phyloP scores from a whole-genome alignment of 768 basidiomycete species.

The Phylloporus sp. region DNA sequence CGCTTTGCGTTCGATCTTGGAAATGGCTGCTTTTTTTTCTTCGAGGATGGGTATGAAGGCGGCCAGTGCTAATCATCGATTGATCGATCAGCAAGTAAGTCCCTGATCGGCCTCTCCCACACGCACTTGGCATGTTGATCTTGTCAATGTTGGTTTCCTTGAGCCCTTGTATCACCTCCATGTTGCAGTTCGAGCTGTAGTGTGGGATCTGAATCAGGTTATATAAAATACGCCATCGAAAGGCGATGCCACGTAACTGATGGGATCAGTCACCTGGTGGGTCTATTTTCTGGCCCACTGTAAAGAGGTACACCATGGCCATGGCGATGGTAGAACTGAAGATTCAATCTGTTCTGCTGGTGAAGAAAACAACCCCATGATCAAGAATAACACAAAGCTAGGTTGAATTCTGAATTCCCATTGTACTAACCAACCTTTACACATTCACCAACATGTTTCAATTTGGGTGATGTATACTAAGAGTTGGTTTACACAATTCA shows the following conservation, averaged over 20 bases:
- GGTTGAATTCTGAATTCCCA: too few species aligned
- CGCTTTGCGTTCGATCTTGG: slow-evolving; percentile 45
- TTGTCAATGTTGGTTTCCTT: slow-evolving; percentile 29
- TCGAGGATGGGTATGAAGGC: slow-evolving; percentile 51
- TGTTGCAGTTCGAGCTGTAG: slow-evolving; percentile 9
- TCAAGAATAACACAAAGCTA: too few species aligned
- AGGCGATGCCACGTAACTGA: slow-evolving; percentile 1
- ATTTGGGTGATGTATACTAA: neutral
- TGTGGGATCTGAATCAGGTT: neutral
- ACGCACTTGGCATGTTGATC: slow-evolving; percentile 36
- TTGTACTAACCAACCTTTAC: too few species aligned
- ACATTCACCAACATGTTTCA: too few species aligned
- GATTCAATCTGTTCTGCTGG: too few species aligned
- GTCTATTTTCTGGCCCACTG: neutral
- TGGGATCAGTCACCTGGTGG: neutral
- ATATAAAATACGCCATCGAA: neutral
- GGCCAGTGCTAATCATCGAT: slow-evolving; percentile 36
- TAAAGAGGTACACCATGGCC: neutral
- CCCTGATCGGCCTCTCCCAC: neutral
- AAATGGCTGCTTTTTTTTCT: slow-evolving; percentile 43
- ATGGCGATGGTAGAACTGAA: too few species aligned
- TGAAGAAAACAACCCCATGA: too few species aligned
- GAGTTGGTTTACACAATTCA: neutral
- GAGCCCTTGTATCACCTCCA: slow-evolving; percentile 36
- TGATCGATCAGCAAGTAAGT: slow-evolving; percentile 3